Percentiles rank a stretch among this genome's conserved stretches.
These are phyloP conservation scores for Tuber melanosporum DNA, from an alignment of 495 filamentous ascomycete genomes.

Conservation along the genomic window DNA sequence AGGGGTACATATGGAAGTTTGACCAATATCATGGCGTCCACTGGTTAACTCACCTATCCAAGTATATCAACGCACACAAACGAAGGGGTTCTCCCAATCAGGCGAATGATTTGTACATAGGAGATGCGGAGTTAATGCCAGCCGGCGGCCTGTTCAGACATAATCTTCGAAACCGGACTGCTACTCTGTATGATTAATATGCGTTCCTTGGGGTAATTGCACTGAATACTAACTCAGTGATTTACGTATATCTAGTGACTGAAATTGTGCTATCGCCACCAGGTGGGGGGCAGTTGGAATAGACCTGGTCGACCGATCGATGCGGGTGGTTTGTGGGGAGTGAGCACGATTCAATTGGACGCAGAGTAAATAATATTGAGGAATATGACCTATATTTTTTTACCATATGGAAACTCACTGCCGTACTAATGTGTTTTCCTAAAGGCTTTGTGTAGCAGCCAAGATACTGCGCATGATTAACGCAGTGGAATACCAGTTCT, in stretches of 20 bases:
- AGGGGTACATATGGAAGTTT: too few relatives aligned
- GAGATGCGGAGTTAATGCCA: not conserved
- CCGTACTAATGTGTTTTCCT: not conserved
- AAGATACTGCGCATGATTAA: not conserved
- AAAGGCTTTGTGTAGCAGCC: not conserved
- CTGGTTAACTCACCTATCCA: too few relatives aligned
- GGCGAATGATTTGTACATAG: not conserved
- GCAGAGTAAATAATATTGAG: not conserved
- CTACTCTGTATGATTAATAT: not conserved
- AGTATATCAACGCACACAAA: not conserved
- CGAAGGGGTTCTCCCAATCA: not conserved
- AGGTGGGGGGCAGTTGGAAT: not conserved
- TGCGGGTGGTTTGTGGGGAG: not conserved
- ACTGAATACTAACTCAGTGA: not conserved
- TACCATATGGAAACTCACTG: not conserved
- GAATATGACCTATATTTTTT: slow-evolving; percentile 2
- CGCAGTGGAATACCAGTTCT: not conserved
- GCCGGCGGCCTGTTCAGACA: not conserved
- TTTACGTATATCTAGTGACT: not conserved
- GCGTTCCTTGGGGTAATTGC: not conserved
- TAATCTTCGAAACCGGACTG: not conserved
- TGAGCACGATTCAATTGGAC: not conserved
- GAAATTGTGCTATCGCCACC: not conserved
- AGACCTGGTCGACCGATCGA: not conserved
- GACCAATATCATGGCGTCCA: too few relatives aligned